Conservation (phyloP, 805 yeast genomes). For the Metschnikowia cerradonensis region DNA sequence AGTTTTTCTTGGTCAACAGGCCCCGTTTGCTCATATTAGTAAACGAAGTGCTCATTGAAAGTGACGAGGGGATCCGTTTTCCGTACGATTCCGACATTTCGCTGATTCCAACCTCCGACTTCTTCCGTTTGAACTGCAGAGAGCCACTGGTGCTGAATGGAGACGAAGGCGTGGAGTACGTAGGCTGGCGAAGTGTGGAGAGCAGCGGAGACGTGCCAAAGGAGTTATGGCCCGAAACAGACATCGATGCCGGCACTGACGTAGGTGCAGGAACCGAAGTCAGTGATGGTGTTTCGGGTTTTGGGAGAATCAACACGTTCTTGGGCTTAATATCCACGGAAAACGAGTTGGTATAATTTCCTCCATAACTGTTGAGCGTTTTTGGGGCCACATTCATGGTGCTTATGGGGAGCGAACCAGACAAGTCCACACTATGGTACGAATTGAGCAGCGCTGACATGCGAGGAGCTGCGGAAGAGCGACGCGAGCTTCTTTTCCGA, state of each 20-base stretch:
- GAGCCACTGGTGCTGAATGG: constrained; percentile 17
- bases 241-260: constrained; percentile 1
- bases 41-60: constrained; percentile 13
- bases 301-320: constrained; percentile 40
- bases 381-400: constrained; percentile 6
- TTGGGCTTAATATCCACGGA: constrained; percentile 24
- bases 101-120: constrained; percentile 32
- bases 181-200: background rate
- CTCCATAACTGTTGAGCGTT: constrained; percentile 8
- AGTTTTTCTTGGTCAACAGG: constrained; percentile 10
- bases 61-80: constrained; percentile 18
- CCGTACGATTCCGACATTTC: constrained; percentile 20
- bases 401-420: constrained; percentile 9
- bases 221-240: background rate
- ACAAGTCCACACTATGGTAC: constrained; percentile 2
- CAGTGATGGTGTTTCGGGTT: constrained; percentile 21
- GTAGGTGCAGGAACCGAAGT: constrained; percentile 3
- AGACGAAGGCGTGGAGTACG: constrained; percentile 14
- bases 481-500: constrained; percentile 50
- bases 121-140: constrained; percentile 41
- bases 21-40: constrained; percentile 13
- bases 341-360: constrained; percentile 6
- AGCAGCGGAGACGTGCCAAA: constrained; percentile 1
- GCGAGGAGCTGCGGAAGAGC: constrained; percentile 12
- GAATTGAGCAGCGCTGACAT: constrained; percentile 8